Conservation (phyloP, 192 early-diverging fungal species). For the Rhizophagus prolifer region DNA sequence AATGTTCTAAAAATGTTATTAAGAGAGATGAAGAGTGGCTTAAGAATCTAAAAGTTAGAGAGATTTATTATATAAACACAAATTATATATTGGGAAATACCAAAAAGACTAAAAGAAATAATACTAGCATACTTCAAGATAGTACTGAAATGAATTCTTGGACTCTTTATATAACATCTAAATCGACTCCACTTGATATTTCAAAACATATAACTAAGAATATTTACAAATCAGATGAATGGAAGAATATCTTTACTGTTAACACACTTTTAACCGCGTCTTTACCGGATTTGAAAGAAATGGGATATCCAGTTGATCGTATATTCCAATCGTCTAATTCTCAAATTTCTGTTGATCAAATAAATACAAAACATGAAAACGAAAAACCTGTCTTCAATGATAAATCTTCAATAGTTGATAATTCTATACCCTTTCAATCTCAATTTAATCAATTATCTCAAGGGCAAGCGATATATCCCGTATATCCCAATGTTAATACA, state of each 20-base stretch:
- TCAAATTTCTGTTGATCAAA: conserved; percentile 1
- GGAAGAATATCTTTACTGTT: neutral
- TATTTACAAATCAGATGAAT: neutral
- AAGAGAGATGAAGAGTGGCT: conserved; percentile 54
- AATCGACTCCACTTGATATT: conserved; percentile 33
- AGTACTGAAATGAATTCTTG: conserved; percentile 41
- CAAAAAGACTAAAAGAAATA: conserved; percentile 40
- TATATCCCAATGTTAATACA: too few species aligned
- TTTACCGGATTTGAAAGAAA: neutral
- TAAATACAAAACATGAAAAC: conserved; percentile 25
- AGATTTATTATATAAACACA: conserved; percentile 66
- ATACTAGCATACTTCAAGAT: conserved; percentile 52
- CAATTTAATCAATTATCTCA: too few species aligned
- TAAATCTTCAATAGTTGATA: too few species aligned
- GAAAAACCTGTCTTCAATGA: neutral
- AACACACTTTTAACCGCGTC: neutral
- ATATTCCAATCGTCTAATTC: conserved; percentile 43
- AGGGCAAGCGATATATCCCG: too few species aligned
- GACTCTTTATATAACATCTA: conserved; percentile 39
- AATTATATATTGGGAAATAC: conserved; percentile 41
- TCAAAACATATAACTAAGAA: neutral
- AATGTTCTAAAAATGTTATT: conserved; percentile 50
- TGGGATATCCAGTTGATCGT: conserved; percentile 56
- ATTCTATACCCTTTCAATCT: too few species aligned
- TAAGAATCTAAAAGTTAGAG: conserved; percentile 63